Evolutionary conservation across 768 basidiomycete species (phyloP), one percentile per base, ranked within the genome.

Genomic region (Hebeloma cylindrosporum): DNA sequence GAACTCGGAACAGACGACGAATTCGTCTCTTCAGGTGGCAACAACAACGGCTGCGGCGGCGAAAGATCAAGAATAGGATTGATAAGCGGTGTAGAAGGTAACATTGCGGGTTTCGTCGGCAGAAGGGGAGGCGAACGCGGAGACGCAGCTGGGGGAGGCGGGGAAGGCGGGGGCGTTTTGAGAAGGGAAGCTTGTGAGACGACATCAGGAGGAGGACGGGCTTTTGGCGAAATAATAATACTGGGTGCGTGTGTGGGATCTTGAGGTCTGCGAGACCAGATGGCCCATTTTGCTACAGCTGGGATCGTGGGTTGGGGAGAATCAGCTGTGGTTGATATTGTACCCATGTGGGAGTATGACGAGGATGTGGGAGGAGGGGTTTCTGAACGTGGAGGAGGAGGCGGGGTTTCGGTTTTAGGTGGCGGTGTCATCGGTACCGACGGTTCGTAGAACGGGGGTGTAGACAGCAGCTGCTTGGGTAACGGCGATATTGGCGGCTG

Each of bases 221-320:
- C 82, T 16, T 57, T 63, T 0, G 80, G 73, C 1, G 85, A 86
- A 20, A 89, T 83, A 51, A 88, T 86, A 45, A 88, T 77, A 3
- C 80, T 78, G 1, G 84, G 85, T 0, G 86, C 87, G 33, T 64
- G 60, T 3, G 75, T 66, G 0, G 87, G 87, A 58, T 87, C 68
- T 2, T 70, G 64, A 0, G 87, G 87, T 18, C 84, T 77, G n/a
- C 75, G 75, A 0, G 86, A 84, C 84, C 85, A 88, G 27, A 89
- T 77, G 4, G 79, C 83, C 66, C 78, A 87, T 18, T 63, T 54
- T 1, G 53, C 51, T 11, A 47, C n/a, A n/a, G n/a, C n/a, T 46
- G 14, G 59, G 53, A 23, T 49, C 51, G 37, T 23, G 36, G 7
- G 36, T 25, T 7, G 1, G 22, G 5, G 31, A 3, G 52, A 27